Evolutionary conservation across 2,329 filamentous ascomycete genomes (phyloP).

Genomic region (Penicillium aurantiogriseum): DNA sequence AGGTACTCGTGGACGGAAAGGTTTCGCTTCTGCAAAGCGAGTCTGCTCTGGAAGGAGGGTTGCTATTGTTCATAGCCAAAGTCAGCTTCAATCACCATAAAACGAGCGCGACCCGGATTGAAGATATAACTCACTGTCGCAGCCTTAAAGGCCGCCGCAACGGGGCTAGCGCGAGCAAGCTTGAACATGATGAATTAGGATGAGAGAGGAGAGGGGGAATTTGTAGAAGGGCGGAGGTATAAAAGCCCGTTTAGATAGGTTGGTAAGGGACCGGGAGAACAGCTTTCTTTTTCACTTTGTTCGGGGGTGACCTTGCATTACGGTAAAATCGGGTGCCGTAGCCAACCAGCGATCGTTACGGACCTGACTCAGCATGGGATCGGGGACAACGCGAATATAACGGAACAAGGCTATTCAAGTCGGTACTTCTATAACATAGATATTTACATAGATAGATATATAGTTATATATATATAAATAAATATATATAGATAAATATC

Average conservation of each 20-base stretch:
- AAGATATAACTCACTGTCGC: slow-evolving; percentile 62
- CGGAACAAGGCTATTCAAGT: slow-evolving; percentile 21
- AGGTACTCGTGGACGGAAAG: slow-evolving; percentile 98
- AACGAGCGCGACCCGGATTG: slow-evolving; percentile 15
- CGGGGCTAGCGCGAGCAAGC: slow-evolving; percentile 75
- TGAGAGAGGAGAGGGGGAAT: slow-evolving; percentile 14
- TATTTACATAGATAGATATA: too few relatives aligned
- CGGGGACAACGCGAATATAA: slow-evolving; percentile 33
- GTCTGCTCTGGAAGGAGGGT: slow-evolving; percentile 51
- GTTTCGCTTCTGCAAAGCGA: slow-evolving; percentile 73
- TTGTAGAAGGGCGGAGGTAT: slow-evolving; percentile 7
- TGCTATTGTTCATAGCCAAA: slow-evolving; percentile 47
- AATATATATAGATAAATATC: too few relatives aligned
- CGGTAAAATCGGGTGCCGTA: slow-evolving; percentile 28
- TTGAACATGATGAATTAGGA: slow-evolving; percentile 70
- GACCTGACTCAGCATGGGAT: slow-evolving; percentile 28
- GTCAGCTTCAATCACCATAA: slow-evolving; percentile 9
- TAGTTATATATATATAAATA: too few relatives aligned
- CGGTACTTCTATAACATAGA: neutral
- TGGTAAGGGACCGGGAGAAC: slow-evolving; percentile 26
- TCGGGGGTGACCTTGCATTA: slow-evolving; percentile 32
- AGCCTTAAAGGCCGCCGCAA: slow-evolving; percentile 76
- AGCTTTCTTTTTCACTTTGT: slow-evolving; percentile 36
- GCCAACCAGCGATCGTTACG: slow-evolving; percentile 30
- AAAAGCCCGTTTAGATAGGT: slow-evolving; percentile 14